phyloP scores from a whole-genome alignment of 1,139 yeast species.

The Candida sp. region DNA sequence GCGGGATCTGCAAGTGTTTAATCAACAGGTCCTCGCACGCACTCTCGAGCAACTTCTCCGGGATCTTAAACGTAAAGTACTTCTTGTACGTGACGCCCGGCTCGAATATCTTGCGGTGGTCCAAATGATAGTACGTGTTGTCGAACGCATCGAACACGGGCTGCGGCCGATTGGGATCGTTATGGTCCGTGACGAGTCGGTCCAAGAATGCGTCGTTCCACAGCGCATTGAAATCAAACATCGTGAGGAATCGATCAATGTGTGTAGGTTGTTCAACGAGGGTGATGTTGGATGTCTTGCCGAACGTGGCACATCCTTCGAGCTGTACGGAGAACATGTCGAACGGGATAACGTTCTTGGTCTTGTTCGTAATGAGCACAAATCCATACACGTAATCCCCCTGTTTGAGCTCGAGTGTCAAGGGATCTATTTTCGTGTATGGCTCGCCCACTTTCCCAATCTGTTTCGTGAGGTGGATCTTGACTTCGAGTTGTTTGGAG shows the following conservation, averaged over 20 bases:
- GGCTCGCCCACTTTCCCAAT: slow-evolving; percentile 34
- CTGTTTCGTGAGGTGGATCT: slow-evolving; percentile 32
- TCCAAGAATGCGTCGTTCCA: slow-evolving; percentile 45
- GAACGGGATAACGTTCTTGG: slow-evolving; percentile 33
- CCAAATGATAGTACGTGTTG: slow-evolving; percentile 29
- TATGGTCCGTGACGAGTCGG: slow-evolving; percentile 29
- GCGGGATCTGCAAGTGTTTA: slow-evolving; percentile 40
- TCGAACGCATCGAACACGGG: slow-evolving; percentile 35
- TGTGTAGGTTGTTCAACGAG: slow-evolving; percentile 15
- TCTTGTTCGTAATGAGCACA: slow-evolving; percentile 37
- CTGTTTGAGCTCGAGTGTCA: slow-evolving; percentile 35
- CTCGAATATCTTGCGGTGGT: slow-evolving; percentile 28
- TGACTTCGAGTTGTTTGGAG: slow-evolving; percentile 30
- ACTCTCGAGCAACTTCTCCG: slow-evolving; percentile 40
- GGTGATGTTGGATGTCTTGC: slow-evolving; percentile 15
- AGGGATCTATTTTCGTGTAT: slow-evolving; percentile 34
- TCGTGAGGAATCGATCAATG: slow-evolving; percentile 28
- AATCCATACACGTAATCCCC: slow-evolving; percentile 46
- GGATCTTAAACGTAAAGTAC: slow-evolving; percentile 43
- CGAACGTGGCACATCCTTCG: slow-evolving; percentile 37
- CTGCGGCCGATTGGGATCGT: slow-evolving; percentile 28
- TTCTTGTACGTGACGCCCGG: slow-evolving; percentile 43
- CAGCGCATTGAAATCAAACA: slow-evolving; percentile 48
- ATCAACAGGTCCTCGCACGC: slow-evolving; percentile 40
- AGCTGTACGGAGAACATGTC: slow-evolving; percentile 46